A percentile compares a stretch with the other conserved stretches of the same genome.
phyloP scores from a whole-genome alignment of 352 stramenopile genomes.

The Phytophthora uliginosa region DNA sequence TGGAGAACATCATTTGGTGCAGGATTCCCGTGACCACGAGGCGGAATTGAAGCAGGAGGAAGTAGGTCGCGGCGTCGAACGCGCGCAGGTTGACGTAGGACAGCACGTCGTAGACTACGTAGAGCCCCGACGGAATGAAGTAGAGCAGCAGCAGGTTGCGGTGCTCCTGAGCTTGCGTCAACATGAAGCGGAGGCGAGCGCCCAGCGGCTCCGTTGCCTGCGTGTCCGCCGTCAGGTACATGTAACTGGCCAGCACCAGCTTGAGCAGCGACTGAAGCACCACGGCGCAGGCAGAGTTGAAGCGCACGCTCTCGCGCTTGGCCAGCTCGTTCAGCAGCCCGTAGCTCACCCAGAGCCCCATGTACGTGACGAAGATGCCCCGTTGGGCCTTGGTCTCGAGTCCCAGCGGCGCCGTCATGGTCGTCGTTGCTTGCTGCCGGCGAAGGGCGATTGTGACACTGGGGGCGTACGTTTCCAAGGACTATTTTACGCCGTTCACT shows the following conservation, averaged over 20 bases:
- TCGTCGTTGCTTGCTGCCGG: conserved; percentile 7
- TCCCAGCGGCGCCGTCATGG: conserved; percentile 69
- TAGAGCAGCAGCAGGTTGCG: conserved; percentile 68
- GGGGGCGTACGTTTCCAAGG: not conserved
- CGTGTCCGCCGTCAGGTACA: conserved; percentile 72
- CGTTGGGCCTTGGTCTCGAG: conserved; percentile 80
- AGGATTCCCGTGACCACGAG: conserved; percentile 84
- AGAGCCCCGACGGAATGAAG: conserved; percentile 79
- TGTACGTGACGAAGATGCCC: conserved; percentile 84
- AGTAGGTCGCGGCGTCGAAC: conserved; percentile 85
- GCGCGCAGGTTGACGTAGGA: conserved; percentile 85
- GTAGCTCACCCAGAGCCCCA: conserved; percentile 82
- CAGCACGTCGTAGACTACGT: conserved; percentile 87
- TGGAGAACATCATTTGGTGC: conserved; percentile 84
- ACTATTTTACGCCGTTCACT: conserved; percentile 1
- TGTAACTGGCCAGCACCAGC: conserved; percentile 69
- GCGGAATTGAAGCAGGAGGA: conserved; percentile 82
- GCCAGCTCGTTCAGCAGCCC: conserved; percentile 83
- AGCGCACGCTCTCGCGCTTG: conserved; percentile 71
- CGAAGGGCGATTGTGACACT: conserved; percentile 4
- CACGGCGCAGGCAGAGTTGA: conserved; percentile 82
- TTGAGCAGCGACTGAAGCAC: conserved; percentile 84
- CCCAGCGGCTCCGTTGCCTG: conserved; percentile 31
- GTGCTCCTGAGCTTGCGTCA: conserved; percentile 51
- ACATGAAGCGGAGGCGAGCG: conserved; percentile 42